Evolutionary conservation across 257 asterid species (phyloP).

Genomic region (Cordia subcordata): DNA sequence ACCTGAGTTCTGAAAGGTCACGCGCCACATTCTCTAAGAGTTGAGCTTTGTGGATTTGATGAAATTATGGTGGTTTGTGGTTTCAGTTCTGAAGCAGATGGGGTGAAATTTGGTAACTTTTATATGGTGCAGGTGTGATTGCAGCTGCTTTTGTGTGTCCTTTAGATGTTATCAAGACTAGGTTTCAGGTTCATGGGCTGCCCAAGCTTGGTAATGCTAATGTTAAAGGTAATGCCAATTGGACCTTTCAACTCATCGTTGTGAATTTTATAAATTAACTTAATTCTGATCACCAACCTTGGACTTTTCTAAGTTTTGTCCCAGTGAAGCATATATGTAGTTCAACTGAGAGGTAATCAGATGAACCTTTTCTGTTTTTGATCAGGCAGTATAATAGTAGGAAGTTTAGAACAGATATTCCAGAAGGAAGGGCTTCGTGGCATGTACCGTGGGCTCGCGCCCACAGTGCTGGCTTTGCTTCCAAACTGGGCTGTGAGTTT

Average conservation of each 20-base stretch:
- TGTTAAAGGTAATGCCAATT: slow-evolving; percentile 48
- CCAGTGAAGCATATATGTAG: not conserved
- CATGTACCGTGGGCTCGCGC: slow-evolving; percentile 96
- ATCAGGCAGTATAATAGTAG: slow-evolving; percentile 81
- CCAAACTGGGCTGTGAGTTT: slow-evolving; percentile 93
- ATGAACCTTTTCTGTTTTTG: slow-evolving; percentile 16
- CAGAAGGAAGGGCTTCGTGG: slow-evolving; percentile 87
- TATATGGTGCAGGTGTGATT: slow-evolving; percentile 67
- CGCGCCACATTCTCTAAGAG: too few species aligned
- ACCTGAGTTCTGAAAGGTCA: too few species aligned
- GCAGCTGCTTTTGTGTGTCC: slow-evolving; percentile 99
- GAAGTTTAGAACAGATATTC: slow-evolving; percentile 80
- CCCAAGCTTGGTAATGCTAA: slow-evolving; percentile 58
- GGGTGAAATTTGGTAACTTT: slow-evolving; percentile 9
- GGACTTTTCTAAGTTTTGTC: not conserved
- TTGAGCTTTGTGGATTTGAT: not conserved
- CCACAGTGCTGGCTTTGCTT: slow-evolving; percentile 88
- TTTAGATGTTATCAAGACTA: slow-evolving; percentile 94
- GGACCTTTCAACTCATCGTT: not conserved
- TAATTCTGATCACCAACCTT: not conserved
- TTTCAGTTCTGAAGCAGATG: not conserved
- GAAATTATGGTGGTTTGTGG: not conserved
- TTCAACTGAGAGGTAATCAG: not conserved
- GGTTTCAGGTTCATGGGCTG: slow-evolving; percentile 91
- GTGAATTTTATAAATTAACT: not conserved